Evolutionary conservation across 306 rosid species (phyloP), one percentile per base, ranked within the genome.

Genomic region (Pueraria montana): DNA sequence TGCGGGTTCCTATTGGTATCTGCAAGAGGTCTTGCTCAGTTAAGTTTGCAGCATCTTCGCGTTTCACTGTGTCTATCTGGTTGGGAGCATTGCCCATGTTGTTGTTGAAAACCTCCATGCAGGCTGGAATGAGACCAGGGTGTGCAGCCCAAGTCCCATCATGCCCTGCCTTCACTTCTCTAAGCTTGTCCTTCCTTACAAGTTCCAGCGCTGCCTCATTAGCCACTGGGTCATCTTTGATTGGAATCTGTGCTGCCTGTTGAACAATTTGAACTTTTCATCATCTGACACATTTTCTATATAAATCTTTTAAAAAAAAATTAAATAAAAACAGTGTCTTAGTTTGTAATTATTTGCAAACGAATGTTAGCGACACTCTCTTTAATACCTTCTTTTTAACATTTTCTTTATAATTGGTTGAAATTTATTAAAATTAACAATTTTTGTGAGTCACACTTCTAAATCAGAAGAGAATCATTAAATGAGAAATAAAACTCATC

Each of bases 81-180:
- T 92, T 90, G 0, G 92, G 86, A 32, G 87, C 75, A 30, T 63
- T 83, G 63, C 89, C 85, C 88, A 92, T 91, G 91, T 80, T 81
- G 75, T 62, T 85, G 82, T 83, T 80, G 91, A 96, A 96, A 78
- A 91, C 84, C 5, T 96, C 91, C 91, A 92, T 82, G 90, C 96
- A 93, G 1, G 78, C 42, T 71, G 91, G 91, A 58, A 96, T 89
- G 7, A 93, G 90, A 14, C 97, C 96, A 30, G 98, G 98, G 86
- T 93, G 99, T 21, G 99, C 98, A 68, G 98, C 99, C 98, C 98
- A 96, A 3, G 97, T 95, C 62, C 99, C 98, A 77, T 93, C 99
- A 68, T 96, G 98, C 8, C 99, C 99, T 74, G 92, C 97, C 62
- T 86, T 87, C 65, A 88, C 99, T 73, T 96, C 98, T 79, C 97